A percentile compares a stretch with the other conserved stretches of the same genome.
phyloP scores from a whole-genome alignment of 2,329 filamentous ascomycete species.

The Botrytis cinerea region DNA sequence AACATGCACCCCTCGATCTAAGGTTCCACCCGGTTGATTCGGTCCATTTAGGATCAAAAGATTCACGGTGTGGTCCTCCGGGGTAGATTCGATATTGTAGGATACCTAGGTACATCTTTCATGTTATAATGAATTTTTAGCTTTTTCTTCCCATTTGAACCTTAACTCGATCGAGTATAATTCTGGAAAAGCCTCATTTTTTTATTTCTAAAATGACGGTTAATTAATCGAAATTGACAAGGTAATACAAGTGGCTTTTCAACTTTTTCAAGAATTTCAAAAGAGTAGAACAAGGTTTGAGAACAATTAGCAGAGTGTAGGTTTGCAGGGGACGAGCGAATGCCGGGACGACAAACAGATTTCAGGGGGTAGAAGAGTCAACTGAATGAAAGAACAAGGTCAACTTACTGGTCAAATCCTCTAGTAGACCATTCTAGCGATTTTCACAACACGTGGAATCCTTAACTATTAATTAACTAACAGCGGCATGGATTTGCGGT shows the following conservation, averaged over 20 bases:
- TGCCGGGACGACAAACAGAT: slow-evolving; percentile 10
- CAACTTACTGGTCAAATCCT: background rate
- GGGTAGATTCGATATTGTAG: slow-evolving; percentile 26
- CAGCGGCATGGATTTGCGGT: slow-evolving; percentile 6
- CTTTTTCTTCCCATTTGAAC: background rate
- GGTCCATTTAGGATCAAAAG: slow-evolving; percentile 27
- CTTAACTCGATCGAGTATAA: slow-evolving; percentile 23
- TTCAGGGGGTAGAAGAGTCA: slow-evolving; percentile 5
- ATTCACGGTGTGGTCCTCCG: slow-evolving; percentile 24
- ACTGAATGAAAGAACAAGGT: background rate
- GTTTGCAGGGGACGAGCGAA: slow-evolving; percentile 10
- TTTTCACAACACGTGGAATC: slow-evolving; percentile 15
- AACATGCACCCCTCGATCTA: slow-evolving; percentile 35
- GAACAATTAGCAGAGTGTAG: background rate
- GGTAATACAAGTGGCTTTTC: slow-evolving; percentile 13
- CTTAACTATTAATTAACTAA: slow-evolving; percentile 12
- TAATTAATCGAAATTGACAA: slow-evolving; percentile 15
- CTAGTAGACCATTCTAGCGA: slow-evolving; percentile 1
- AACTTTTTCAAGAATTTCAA: background rate
- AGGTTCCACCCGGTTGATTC: slow-evolving; percentile 34
- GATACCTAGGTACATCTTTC: slow-evolving; percentile 8
- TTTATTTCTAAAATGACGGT: slow-evolving; percentile 12
- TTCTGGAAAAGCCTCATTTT: slow-evolving; percentile 2
- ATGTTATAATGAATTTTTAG: slow-evolving; percentile 10
- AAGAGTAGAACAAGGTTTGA: background rate